Evolutionary conservation across 177 flowering plant species (phyloP), one percentile per base, ranked within the genome.

Genomic region (Vitis hybrid): DNA sequence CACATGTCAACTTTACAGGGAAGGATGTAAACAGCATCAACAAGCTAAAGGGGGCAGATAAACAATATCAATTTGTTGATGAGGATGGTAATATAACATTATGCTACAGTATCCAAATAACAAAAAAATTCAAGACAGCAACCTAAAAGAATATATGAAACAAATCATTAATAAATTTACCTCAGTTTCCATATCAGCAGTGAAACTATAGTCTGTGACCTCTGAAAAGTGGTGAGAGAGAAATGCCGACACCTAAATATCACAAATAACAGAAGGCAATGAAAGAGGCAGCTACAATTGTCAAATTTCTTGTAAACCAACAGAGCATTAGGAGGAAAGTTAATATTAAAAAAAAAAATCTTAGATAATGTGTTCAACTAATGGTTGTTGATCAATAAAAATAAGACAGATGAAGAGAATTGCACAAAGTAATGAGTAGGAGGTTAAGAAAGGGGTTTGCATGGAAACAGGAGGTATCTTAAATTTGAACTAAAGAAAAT

Each of bases 151-250:
- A 32, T 50, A 27, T 27, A 27, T 27, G 30, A 27, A 27, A 27
- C 30, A 27, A 54, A 50, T 12, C 1, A 61, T 56, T 5, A 63
- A 30, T 7, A 46, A 50, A 68, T 51, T 49, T 72, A 90, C 94
- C 89, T 94, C 94, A 67, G 85, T 85, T 81, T 95, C 98, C 97
- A 95, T 86, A 76, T 90, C 97, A 78, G 99, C 96, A 62, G 99
- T 95, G 76, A 91, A 95, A 74, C 92, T 80, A 69, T 88, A 91
- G 75, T 95, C 91, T 10, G 89, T 87, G 55, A 95, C 92, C 84
- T 91, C 97, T 2, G 96, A 83, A 72, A 95, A 95, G 79, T 89
- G 82, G 62, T 95, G 87, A 50, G 89, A 80, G 49, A 95, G 93
- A 76, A 91, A 95, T 59, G 98, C 94, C 18, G 99, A 91, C 54